These are phyloP conservation scores for Golubevia pallescens DNA, from an alignment of 1,284 basidiomycete species.

Conservation along the genomic window DNA sequence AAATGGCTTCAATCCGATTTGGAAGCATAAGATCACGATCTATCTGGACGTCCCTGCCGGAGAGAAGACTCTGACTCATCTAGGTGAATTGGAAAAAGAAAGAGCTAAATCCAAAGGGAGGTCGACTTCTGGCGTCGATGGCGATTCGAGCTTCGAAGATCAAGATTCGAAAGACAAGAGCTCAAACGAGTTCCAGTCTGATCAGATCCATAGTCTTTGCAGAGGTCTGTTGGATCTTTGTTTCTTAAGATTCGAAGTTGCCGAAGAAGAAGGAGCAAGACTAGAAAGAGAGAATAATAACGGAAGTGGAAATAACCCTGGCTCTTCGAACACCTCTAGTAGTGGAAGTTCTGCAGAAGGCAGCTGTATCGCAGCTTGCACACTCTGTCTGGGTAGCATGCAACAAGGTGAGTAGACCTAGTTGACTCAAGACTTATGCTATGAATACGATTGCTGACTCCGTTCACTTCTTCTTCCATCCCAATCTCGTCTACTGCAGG, in stretches of 20 bases:
- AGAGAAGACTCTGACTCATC: conserved; percentile 10
- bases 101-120: conserved; percentile 10
- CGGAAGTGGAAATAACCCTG: background rate
- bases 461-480: background rate
- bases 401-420: conserved; percentile 2
- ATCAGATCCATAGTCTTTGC: conserved; percentile 14
- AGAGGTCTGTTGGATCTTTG: conserved; percentile 55
- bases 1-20: conserved; percentile 56
- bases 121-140: background rate
- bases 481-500: conserved; percentile 24
- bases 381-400: background rate
- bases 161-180: background rate
- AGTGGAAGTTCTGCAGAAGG: conserved; percentile 26
- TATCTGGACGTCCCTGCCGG: conserved; percentile 47
- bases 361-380: background rate
- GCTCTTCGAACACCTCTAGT: conserved; percentile 6
- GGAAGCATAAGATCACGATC: conserved; percentile 37
- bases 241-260: conserved; percentile 56
- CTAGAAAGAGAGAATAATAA: background rate
- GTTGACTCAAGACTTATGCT: background rate
- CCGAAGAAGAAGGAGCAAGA: conserved; percentile 26
- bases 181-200: background rate
- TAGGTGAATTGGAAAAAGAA: conserved; percentile 12
- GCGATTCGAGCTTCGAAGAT: background rate
- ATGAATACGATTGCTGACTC: background rate